Evolutionary conservation across 352 stramenopile species (phyloP), one percentile per base, ranked within the genome.

Genomic region (Phytophthora syringae): DNA sequence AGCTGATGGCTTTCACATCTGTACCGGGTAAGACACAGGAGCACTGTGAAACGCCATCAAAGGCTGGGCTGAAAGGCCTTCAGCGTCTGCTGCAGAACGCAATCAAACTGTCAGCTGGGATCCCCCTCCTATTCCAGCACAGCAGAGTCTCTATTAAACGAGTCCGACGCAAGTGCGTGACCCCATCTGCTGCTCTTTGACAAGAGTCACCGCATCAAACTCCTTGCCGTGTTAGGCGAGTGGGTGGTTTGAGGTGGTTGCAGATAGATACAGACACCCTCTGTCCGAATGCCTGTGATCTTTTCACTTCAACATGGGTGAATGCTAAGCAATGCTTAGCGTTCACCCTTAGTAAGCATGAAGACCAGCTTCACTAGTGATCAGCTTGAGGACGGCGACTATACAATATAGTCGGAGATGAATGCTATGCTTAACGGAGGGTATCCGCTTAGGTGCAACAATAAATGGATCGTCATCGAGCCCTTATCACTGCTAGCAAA

Each of bases 151-250:
- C 55, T 51, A 27, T 37, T 49, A 32, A 36, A 32, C 34, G 34
- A 49, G 32, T 51, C 34, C 20, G 58, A 45, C 28, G 32, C 37
- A 59, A 65, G 47, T 65, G 24, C 57, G 57, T 65, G 42, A 50
- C 60, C 9, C 52, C 60, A 67, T 60, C 44, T 61, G 59, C 24
- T 36, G 28, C 16, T 48, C 16, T 21, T 48, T 30, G 40, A 52
- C 50, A 39, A 12, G 12, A 43, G 25, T 57, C 47, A 64, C 44
- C 24, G 7, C 56, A 51, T 64, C 56, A 56, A 20, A 16, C 11
- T 6, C 21, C 36, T 43, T 43, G n/a, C n/a, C 2, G 6, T 42
- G 20, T 15, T 42, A 1, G 13, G 16, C 15, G 16, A 43, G 36
- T 16, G 21, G 6, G 5, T 21, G 27, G 5, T 10, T 34, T 44